Conservation (phyloP, 1,139 yeast species). For the Zhuliangozyma parablackwelliae region DNA sequence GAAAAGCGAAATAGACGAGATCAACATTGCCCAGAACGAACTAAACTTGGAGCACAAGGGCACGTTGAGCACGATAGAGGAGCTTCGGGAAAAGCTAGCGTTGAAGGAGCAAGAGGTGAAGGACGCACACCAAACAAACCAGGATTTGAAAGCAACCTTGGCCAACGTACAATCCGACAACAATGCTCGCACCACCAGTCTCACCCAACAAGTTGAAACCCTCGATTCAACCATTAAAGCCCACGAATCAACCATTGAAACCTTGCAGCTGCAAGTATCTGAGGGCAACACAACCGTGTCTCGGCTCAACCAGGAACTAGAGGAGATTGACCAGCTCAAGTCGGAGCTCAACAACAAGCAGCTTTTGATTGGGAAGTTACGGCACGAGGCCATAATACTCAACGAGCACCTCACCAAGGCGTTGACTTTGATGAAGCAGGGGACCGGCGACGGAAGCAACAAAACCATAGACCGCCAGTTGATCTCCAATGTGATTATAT, state of each 20-base stretch:
- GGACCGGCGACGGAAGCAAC: constrained; percentile 54
- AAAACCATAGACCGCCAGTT: constrained; percentile 84
- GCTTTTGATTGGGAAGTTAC: constrained; percentile 76
- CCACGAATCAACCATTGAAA: constrained; percentile 4
- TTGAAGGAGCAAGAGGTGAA: constrained; percentile 18
- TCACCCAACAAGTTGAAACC: constrained; percentile 15
- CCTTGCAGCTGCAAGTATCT: constrained; percentile 8
- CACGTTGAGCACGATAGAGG: constrained; percentile 40
- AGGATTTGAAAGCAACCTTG: constrained; percentile 8
- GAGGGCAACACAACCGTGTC: constrained; percentile 2
- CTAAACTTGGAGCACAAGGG: constrained; percentile 41
- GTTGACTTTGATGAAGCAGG: constrained; percentile 67
- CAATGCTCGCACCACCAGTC: constrained; percentile 5
- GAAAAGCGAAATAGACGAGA: constrained; percentile 42
- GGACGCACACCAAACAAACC: constrained; percentile 9
- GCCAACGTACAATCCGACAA: constrained; percentile 6
- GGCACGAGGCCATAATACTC: constrained; percentile 92
- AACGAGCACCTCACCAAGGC: constrained; percentile 95
- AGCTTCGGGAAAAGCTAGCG: constrained; percentile 36
- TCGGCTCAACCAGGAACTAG: constrained; percentile 6
- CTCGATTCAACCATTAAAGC: constrained; percentile 3
- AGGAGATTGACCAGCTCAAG: constrained; percentile 18
- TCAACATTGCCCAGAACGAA: constrained; percentile 45
- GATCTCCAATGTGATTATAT: constrained; percentile 77
- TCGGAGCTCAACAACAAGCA: constrained; percentile 62